Evolutionary conservation across 371 early-diverging fungal species (phyloP).

Genomic region (Apophysomyces trapeziformis): DNA sequence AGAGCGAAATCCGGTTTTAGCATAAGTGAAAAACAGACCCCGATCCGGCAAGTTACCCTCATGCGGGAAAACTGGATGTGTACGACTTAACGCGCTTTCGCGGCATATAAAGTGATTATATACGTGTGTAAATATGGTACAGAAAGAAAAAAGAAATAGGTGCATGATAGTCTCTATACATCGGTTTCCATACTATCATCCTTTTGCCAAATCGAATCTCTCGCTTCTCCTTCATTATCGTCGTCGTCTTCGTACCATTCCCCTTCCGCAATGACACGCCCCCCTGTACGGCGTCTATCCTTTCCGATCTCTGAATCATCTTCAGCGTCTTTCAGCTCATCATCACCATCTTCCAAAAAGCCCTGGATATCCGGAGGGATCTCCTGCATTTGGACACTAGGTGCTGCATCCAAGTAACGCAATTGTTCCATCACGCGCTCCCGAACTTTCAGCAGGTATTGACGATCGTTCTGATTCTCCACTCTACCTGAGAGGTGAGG

Average conservation of each 20-base stretch:
- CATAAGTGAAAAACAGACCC: too few species aligned
- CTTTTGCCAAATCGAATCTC: constrained; percentile 36
- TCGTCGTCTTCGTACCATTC: constrained; percentile 55
- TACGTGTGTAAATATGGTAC: constrained; percentile 17
- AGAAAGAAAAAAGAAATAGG: constrained; percentile 15
- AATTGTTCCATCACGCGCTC: constrained; percentile 91
- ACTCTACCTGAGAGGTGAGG: constrained; percentile 77
- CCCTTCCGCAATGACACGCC: constrained; percentile 32
- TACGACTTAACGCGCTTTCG: not conserved
- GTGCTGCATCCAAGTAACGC: constrained; percentile 87
- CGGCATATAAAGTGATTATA: not conserved
- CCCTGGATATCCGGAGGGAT: constrained; percentile 83
- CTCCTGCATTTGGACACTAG: constrained; percentile 96
- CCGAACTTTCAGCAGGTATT: constrained; percentile 80
- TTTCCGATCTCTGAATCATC: constrained; percentile 60
- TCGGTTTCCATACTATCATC: constrained; percentile 24
- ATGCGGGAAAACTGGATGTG: not conserved
- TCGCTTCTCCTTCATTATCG: constrained; percentile 50
- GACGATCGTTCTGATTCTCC: constrained; percentile 90
- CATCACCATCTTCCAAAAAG: constrained; percentile 64
- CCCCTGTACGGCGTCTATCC: constrained; percentile 40
- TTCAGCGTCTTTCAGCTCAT: constrained; percentile 56
- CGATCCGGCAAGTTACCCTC: too few species aligned
- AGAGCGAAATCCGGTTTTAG: too few species aligned
- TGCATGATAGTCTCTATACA: constrained; percentile 16